These are phyloP conservation scores for Herpomyces periplanetae DNA, from an alignment of 2,329 filamentous ascomycete genomes.

Conservation along the genomic window DNA sequence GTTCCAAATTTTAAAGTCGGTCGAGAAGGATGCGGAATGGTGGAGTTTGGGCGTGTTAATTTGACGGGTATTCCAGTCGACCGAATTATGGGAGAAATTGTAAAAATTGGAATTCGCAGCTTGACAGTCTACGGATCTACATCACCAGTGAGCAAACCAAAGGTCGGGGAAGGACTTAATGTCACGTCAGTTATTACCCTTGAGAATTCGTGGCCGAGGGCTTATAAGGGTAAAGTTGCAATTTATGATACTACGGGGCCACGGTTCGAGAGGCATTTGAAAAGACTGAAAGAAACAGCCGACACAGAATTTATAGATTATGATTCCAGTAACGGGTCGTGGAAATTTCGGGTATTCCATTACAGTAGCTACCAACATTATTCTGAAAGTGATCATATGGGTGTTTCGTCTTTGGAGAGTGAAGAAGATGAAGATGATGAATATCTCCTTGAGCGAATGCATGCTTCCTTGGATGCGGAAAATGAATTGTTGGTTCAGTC, in stretches of 20 bases:
- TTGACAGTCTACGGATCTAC: constrained; percentile 42
- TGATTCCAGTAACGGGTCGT: constrained; percentile 35
- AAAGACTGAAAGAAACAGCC: constrained; percentile 32
- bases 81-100: constrained; percentile 33
- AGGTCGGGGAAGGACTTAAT: constrained; percentile 54
- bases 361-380: constrained; percentile 93
- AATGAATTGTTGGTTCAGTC: too few species aligned
- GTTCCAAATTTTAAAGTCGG: constrained; percentile 42
- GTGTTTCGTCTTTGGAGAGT: constrained; percentile 47
- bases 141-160: constrained; percentile 22
- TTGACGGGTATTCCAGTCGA: constrained; percentile 39
- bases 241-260: constrained; percentile 18
- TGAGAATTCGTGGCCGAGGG: constrained; percentile 66
- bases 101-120: constrained; percentile 31
- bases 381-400: too few species aligned
- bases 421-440: constrained; percentile 26
- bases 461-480: too few species aligned
- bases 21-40: constrained; percentile 35
- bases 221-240: constrained; percentile 15
- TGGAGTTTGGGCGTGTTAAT: constrained; percentile 52
- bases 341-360: constrained; percentile 76
- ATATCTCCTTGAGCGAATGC: too few species aligned
- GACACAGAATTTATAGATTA: constrained; percentile 55
- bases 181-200: constrained; percentile 58
- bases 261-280: constrained; percentile 38